Evolutionary conservation across 164 flowering plant species (phyloP).

Genomic region (Sedum album): DNA sequence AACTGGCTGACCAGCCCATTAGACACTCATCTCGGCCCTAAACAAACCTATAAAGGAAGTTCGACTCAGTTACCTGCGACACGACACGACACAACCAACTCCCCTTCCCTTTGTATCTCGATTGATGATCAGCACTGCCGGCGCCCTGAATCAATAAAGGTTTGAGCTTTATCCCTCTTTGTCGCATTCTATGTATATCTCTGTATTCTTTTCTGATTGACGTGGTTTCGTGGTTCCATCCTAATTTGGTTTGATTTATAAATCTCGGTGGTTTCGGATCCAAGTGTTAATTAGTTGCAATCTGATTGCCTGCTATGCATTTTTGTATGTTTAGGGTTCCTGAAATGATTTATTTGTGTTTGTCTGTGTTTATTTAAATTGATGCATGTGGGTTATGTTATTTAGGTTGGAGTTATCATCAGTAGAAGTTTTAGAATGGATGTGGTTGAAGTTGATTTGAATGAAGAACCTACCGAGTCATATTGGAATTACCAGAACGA

Average conservation of each 20-base stretch:
- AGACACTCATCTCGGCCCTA: too few species aligned
- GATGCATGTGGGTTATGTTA: not conserved
- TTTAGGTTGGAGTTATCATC: too few species aligned
- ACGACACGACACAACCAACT: too few species aligned
- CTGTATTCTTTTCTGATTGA: not conserved
- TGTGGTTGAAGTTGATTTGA: constrained; percentile 38
- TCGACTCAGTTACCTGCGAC: too few species aligned
- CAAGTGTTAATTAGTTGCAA: too few species aligned
- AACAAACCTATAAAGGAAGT: not conserved
- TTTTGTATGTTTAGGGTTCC: not conserved
- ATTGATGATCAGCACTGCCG: not conserved
- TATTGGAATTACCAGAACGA: constrained; percentile 13
- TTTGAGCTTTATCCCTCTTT: not conserved
- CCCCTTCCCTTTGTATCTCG: not conserved
- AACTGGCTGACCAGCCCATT: too few species aligned
- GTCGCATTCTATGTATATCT: not conserved
- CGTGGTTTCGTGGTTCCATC: not conserved
- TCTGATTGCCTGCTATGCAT: not conserved
- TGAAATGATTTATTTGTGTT: not conserved
- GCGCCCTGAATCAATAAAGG: not conserved
- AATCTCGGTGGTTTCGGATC: not conserved
- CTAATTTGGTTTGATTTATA: not conserved
- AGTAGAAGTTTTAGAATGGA: constrained; percentile 14
- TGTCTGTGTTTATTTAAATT: not conserved
- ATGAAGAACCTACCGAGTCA: constrained; percentile 23